Evolutionary conservation across 805 yeast species (phyloP), one percentile per base, ranked within the genome.

Genomic region (Hanseniaspora vineae): DNA sequence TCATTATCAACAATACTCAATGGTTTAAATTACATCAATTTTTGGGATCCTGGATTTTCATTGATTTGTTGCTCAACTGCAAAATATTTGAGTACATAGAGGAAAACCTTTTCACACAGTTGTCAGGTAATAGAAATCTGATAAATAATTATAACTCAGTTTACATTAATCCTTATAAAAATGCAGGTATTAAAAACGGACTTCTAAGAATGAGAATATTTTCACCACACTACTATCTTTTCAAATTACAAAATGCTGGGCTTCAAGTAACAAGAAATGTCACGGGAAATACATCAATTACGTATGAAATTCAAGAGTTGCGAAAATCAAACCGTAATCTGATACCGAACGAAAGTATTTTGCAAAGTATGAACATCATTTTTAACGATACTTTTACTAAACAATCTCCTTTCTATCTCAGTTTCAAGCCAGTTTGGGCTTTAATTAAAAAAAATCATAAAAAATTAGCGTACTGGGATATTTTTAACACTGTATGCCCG

Each of bases 11-110:
- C n/a, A 33, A 44, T 13, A 19, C 42, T 19, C 19, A 44, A 19
- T 48, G 50, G 50, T 11, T 48, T n/a, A 17, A 35, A 17, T 46
- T 78, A 0, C 73, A 65, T 49, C 50, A 49, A 2, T 31, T 60
- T 1, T 51, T 77, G 1, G 81, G 81, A 0, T 56, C 60, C 8
- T 48, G 49, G 1, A 48, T 49, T 1, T 78, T 79, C 54, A 44
- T 69, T 5, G 49, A 66, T 8, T 43, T 78, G 18, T 15, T 78
- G 3, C 42, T 71, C 5, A 66, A 66, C 40, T 56, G 54, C 42
- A 55, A 64, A 5, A 69, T 74, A 10, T 63, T 58, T 49, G 46
- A 56, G 9, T 45, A 42, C 44, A 31, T 44, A 2, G 54, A 57
- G 46, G 39, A 40, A 29, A 58, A 58, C 2, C 49, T 54, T 42